Evolutionary conservation across 1,284 basidiomycete genomes (phyloP).

Genomic region (Ustanciosporium gigantosporum): DNA sequence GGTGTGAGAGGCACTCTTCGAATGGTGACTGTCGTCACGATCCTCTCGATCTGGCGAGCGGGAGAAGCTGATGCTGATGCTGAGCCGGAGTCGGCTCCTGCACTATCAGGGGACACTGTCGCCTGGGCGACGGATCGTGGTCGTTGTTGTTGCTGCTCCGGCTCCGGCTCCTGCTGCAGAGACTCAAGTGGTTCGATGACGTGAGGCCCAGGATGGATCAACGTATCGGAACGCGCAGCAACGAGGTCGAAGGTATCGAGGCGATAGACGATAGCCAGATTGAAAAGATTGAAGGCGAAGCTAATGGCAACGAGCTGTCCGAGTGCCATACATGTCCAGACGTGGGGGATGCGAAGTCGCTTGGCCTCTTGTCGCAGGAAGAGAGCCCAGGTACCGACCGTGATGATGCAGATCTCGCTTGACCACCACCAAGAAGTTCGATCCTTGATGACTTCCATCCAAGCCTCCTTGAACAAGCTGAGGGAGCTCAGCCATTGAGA

Average conservation of each 20-base stretch:
- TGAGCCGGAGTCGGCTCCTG: not conserved
- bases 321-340: slow-evolving; percentile 75
- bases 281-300: slow-evolving; percentile 72
- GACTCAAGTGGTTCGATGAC: not conserved
- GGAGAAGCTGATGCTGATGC: no score
- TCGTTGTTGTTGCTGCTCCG: no score
- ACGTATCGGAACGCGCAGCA: slow-evolving; percentile 1
- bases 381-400: slow-evolving; percentile 70
- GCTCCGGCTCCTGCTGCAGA: no score
- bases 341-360: slow-evolving; percentile 65
- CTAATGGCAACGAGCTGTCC: slow-evolving; percentile 76
- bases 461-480: slow-evolving; percentile 71
- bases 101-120: not conserved
- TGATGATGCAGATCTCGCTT: slow-evolving; percentile 73
- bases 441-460: slow-evolving; percentile 65
- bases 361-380: slow-evolving; percentile 68
- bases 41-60: not conserved
- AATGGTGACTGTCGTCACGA: slow-evolving; percentile 4
- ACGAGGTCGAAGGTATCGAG: slow-evolving; percentile 13
- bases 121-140: not conserved
- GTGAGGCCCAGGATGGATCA: not conserved
- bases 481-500: slow-evolving; percentile 69
- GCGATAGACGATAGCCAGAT: slow-evolving; percentile 67
- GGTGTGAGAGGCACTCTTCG: slow-evolving; percentile 15
- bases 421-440: slow-evolving; percentile 74